phyloP scores from a whole-genome alignment of 371 early-diverging fungal genomes.

The Funneliformis caledonium region DNA sequence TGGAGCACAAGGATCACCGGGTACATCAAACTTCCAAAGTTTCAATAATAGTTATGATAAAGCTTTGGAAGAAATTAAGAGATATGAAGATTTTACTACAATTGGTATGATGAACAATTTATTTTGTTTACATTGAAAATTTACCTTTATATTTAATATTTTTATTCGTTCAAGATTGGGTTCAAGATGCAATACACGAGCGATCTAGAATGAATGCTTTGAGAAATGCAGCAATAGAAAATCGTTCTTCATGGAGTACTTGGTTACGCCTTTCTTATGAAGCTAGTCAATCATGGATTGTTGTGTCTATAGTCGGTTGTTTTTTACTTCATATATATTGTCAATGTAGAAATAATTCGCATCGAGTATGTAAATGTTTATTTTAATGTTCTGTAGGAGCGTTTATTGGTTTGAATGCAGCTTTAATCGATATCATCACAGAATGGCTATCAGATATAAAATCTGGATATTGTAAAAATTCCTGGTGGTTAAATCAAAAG shows the following conservation, averaged over 20 bases:
- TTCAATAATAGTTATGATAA: conserved; percentile 49
- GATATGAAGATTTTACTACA: conserved; percentile 87
- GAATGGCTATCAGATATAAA: conserved; percentile 87
- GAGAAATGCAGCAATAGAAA: conserved; percentile 54
- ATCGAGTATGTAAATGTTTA: conserved; percentile 15
- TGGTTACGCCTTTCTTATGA: conserved; percentile 70
- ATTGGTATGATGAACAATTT: conserved; percentile 57
- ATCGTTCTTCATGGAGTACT: conserved; percentile 60
- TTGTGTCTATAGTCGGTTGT: conserved; percentile 77
- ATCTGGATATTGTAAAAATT: conserved; percentile 83
- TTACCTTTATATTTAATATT: neutral
- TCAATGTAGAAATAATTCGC: neutral
- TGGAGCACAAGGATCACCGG: neutral
- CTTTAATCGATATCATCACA: conserved; percentile 85
- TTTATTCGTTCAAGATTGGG: conserved; percentile 73
- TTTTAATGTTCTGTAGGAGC: conserved; percentile 56
- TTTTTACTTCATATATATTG: neutral
- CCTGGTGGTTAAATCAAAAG: conserved; percentile 93
- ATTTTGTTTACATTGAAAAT: neutral
- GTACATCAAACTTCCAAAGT: neutral
- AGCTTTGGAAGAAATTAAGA: conserved; percentile 62
- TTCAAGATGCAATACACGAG: conserved; percentile 84
- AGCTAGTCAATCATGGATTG: conserved; percentile 86
- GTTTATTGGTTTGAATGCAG: conserved; percentile 83
- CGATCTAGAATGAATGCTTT: conserved; percentile 68